Conservation (phyloP, 2,329 filamentous ascomycete genomes). For the Paraphoma sp. region DNA sequence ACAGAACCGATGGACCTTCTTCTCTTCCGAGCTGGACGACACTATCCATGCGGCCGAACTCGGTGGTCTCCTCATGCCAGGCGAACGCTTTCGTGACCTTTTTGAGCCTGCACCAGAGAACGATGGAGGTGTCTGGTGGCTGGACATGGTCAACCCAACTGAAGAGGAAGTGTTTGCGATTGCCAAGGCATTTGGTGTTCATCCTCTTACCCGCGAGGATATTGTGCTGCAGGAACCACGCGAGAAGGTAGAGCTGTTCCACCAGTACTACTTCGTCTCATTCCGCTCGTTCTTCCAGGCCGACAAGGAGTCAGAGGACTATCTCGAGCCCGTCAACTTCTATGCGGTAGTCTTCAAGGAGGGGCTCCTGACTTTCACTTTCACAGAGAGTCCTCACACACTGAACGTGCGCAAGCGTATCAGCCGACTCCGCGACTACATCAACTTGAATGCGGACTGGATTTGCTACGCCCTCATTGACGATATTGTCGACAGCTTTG, state of each 20-base stretch:
- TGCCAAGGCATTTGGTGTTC: slow-evolving; percentile 93
- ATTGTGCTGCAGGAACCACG: slow-evolving; percentile 94
- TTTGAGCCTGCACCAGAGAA: slow-evolving; percentile 70
- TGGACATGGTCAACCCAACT: slow-evolving; percentile 89
- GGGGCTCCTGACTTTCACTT: slow-evolving; percentile 93
- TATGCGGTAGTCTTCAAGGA: slow-evolving; percentile 97
- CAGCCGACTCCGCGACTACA: slow-evolving; percentile 89
- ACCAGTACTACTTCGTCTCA: slow-evolving; percentile 96
- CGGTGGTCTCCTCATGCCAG: slow-evolving; percentile 85
- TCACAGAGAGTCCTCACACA: slow-evolving; percentile 84
- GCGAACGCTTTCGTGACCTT: slow-evolving; percentile 86
- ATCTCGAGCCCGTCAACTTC: slow-evolving; percentile 93
- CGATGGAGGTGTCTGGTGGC: slow-evolving; percentile 93
- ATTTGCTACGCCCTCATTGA: slow-evolving; percentile 99
- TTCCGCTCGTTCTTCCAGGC: slow-evolving; percentile 92
- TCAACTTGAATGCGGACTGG: slow-evolving; percentile 95
- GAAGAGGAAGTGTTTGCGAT: slow-evolving; percentile 87
- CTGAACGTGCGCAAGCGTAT: slow-evolving; percentile 91
- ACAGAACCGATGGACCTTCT: slow-evolving; percentile 90
- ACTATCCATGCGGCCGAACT: slow-evolving; percentile 91
- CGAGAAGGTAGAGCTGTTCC: slow-evolving; percentile 98
- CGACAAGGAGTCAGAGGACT: slow-evolving; percentile 78
- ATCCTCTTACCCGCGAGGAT: slow-evolving; percentile 94
- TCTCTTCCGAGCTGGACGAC: slow-evolving; percentile 92
- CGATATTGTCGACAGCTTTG: slow-evolving; percentile 96